Evolutionary conservation across 2,329 filamentous ascomycete genomes (phyloP), one percentile per base, ranked within the genome.

Genomic region (Lasiodiplodia sp.): DNA sequence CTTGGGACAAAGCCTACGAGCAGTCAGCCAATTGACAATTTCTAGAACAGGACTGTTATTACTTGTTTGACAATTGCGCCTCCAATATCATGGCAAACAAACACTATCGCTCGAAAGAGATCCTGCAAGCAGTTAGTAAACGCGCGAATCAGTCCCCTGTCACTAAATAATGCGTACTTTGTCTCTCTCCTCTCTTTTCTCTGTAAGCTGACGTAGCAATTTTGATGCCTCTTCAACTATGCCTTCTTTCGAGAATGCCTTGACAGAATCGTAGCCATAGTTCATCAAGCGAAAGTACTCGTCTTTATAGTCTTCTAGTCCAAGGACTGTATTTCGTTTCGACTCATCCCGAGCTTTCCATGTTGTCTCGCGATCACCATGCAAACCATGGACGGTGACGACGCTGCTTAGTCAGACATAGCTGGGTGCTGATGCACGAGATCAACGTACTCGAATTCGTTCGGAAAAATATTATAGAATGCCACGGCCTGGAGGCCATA

Each of bases 41-140:
- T 3, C 25, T 34, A 18, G 4, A 38, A 31, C 7, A 18, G 28
- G 3, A 37, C 16, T 14, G 4, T 31, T 25, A 18, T n/a, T 23
- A 57, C 53, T 31, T 18, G 53, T 38, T 57, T 31, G 53, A 57
- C 53, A 18, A 57, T 57, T 57, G 53, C 12, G 4, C 53, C 53
- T 21, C 53, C 53, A 28, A 57, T 31, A 38, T 57, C 53, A 31
- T 57, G 53, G 53, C 23, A 16, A 57, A 57, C 53, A 31, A 57
- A 57, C n/a, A 37, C 53, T 31, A 57, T 57, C 12, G 1, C 31
- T 11, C 53, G 53, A n/a, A 57, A 57, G 25, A 25, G 16, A 10
- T 38, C 4, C 53, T 57, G 7, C 6, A 31, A 18, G 31, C 2
- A 31, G 31, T 57, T 5, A 21, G 14, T 31, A 16, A 18, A 0